These are phyloP conservation scores for Lactifluus rugatus DNA, from an alignment of 768 basidiomycete species.

Conservation along the genomic window DNA sequence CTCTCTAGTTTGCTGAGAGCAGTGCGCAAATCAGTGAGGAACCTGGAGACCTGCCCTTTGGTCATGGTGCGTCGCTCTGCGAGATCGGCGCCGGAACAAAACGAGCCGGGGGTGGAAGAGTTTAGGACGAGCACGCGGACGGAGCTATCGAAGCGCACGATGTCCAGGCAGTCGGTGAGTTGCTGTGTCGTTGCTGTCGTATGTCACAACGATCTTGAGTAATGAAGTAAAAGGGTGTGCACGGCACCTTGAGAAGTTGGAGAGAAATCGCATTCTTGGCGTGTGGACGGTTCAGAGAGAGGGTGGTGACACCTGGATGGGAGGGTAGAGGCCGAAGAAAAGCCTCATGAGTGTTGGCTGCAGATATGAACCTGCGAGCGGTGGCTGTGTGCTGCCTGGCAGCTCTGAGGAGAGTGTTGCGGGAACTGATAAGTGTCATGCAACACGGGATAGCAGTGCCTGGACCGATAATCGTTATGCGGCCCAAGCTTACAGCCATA, in stretches of 20 bases:
- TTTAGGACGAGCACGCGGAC: slow-evolving; percentile 75
- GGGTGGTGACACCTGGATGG: slow-evolving; percentile 13
- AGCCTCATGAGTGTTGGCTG: slow-evolving; percentile 12
- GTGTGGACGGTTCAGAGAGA: slow-evolving; percentile 16
- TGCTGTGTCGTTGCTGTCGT: not conserved
- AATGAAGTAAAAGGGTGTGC: not conserved
- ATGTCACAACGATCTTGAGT: not conserved
- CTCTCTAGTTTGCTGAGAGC: slow-evolving; percentile 69
- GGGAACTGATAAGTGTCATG: slow-evolving; percentile 2
- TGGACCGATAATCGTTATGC: not conserved
- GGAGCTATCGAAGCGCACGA: slow-evolving; percentile 38
- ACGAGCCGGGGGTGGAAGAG: slow-evolving; percentile 66
- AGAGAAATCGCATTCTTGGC: slow-evolving; percentile 19
- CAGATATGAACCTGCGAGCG: not conserved
- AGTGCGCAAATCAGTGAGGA: slow-evolving; percentile 63
- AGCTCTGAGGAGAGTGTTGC: not conserved
- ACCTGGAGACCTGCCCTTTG: slow-evolving; percentile 58
- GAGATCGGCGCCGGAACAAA: slow-evolving; percentile 91
- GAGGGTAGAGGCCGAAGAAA: slow-evolving; percentile 11
- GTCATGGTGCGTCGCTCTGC: slow-evolving; percentile 79
- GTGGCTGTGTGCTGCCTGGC: not conserved
- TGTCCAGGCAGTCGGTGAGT: slow-evolving; percentile 12
- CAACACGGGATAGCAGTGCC: not conserved
- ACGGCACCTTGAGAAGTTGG: slow-evolving; percentile 15
- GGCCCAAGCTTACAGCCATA: too few relatives aligned